Evolutionary conservation across 2,329 filamentous ascomycete genomes (phyloP).

Genomic region (Fusarium compactum): DNA sequence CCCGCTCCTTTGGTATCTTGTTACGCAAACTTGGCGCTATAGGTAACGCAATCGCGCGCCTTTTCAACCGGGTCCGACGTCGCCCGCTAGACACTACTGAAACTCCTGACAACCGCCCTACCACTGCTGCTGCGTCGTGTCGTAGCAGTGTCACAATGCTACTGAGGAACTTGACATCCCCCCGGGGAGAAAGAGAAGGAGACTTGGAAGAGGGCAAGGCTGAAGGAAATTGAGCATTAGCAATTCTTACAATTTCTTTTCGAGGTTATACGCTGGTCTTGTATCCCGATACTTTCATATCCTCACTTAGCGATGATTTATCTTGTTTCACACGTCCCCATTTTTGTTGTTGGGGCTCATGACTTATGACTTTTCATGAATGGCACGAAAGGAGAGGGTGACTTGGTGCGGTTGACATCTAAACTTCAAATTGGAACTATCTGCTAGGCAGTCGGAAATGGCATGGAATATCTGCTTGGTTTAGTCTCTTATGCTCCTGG

Average conservation of each 20-base stretch:
- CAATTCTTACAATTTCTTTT: slow-evolving; percentile 6
- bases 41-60: slow-evolving; percentile 7
- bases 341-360: slow-evolving; percentile 5
- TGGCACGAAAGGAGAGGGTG: neutral
- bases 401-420: neutral
- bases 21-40: slow-evolving; percentile 38
- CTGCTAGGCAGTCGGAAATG: neutral
- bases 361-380: slow-evolving; percentile 10
- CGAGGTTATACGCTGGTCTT: neutral
- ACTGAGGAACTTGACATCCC: slow-evolving; percentile 23
- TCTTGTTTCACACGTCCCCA: neutral
- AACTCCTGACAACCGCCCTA: slow-evolving; percentile 40
- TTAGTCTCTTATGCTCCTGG: neutral
- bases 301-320: neutral
- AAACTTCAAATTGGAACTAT: neutral
- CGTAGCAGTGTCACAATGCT: slow-evolving; percentile 14
- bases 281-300: slow-evolving; percentile 6
- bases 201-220: slow-evolving; percentile 24
- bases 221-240: neutral
- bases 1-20: slow-evolving; percentile 52
- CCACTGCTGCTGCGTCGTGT: slow-evolving; percentile 9
- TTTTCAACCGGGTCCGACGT: slow-evolving; percentile 12
- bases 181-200: slow-evolving; percentile 5
- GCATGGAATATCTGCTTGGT: neutral
- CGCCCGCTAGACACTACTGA: slow-evolving; percentile 33